Evolutionary conservation across 306 rosid species (phyloP), one percentile per base, ranked within the genome.

Genomic region (Medicago ruthenica): DNA sequence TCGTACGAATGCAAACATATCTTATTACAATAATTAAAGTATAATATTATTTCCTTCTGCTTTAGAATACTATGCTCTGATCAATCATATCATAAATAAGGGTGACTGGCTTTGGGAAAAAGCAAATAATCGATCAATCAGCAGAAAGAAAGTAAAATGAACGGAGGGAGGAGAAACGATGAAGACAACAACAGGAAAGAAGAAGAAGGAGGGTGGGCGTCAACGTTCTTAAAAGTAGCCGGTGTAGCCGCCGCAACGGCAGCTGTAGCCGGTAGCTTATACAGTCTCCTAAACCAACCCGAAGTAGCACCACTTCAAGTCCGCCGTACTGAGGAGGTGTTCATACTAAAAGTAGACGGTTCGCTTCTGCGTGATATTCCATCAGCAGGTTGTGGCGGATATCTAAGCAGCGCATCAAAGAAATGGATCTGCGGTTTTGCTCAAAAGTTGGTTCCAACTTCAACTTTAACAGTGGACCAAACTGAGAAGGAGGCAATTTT

Each of bases 381-480:
- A 61, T 13, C 17, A 31, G 44, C 67, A 31, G 67, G 67, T 3
- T 63, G 68, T n/a, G 68, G 68, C 0, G 68, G 68, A n/a, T 39
- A 34, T 16, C 68, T 63, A 63, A 63, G 24, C 1, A 37, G 37
- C 8, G 1, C 8, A 0, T 15, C 40, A 20, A 8, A 27, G 8
- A 45, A 44, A 1, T 67, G 58, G 73, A 8, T 44, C 1, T 6
- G 57, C 20, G 58, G 40, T 3, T 67, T 67, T 4, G 40, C 21
- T 22, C 21, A 44, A 2, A 67, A 67, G 40, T 7, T 67, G 41
- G 9, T 22, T 8, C 55, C 39, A 16, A 0, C 1, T 16, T 9
- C 2, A 8, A 0, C 2, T n/a, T 16, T 9, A n/a, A 39, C 0
- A 64, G 21, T 0, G 2, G 13, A 44, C 20, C 7, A 44, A 42